phyloP scores from a whole-genome alignment of 2,329 filamentous ascomycete genomes.

The Cladophialophora yegresii region DNA sequence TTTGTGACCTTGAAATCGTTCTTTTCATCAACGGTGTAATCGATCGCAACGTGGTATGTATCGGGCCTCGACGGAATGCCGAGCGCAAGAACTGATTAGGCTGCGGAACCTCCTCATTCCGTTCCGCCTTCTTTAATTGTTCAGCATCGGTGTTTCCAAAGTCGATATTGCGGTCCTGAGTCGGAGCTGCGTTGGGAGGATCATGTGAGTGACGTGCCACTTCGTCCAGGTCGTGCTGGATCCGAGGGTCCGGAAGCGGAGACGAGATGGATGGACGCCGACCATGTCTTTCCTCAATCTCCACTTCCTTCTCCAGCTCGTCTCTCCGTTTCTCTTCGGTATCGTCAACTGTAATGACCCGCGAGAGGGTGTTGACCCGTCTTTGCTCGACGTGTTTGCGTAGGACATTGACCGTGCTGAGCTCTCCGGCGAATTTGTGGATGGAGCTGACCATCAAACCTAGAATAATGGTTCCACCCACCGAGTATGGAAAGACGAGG shows the following conservation, averaged over 20 bases:
- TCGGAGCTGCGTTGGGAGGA: slow-evolving; percentile 2
- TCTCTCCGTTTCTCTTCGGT: slow-evolving; percentile 33
- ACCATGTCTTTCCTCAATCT: slow-evolving; percentile 28
- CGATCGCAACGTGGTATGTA: slow-evolving; percentile 25
- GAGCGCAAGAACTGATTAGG: slow-evolving; percentile 29
- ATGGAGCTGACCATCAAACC: slow-evolving; percentile 82
- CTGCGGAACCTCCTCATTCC: slow-evolving; percentile 15
- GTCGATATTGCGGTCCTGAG: slow-evolving; percentile 19
- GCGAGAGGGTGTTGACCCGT: slow-evolving; percentile 56
- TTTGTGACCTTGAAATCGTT: slow-evolving; percentile 36
- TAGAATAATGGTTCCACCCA: slow-evolving; percentile 79
- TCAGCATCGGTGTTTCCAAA: slow-evolving; percentile 21
- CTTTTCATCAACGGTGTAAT: slow-evolving; percentile 19
- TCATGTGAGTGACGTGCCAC: slow-evolving; percentile 9
- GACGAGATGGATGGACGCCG: slow-evolving; percentile 40
- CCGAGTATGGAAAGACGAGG: slow-evolving; percentile 78
- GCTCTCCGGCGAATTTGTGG: slow-evolving; percentile 63
- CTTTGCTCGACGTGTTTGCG: slow-evolving; percentile 59
- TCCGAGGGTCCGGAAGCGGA: slow-evolving; percentile 39
- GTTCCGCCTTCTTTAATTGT: slow-evolving; percentile 18
- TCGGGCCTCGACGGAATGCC: slow-evolving; percentile 17
- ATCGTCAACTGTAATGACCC: slow-evolving; percentile 50
- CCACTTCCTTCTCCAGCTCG: slow-evolving; percentile 37
- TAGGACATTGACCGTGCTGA: slow-evolving; percentile 64
- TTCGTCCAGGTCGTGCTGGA: slow-evolving; percentile 30